Evolutionary conservation across 2,329 filamentous ascomycete genomes (phyloP).

Genomic region (Pestalotiopsis sp.): DNA sequence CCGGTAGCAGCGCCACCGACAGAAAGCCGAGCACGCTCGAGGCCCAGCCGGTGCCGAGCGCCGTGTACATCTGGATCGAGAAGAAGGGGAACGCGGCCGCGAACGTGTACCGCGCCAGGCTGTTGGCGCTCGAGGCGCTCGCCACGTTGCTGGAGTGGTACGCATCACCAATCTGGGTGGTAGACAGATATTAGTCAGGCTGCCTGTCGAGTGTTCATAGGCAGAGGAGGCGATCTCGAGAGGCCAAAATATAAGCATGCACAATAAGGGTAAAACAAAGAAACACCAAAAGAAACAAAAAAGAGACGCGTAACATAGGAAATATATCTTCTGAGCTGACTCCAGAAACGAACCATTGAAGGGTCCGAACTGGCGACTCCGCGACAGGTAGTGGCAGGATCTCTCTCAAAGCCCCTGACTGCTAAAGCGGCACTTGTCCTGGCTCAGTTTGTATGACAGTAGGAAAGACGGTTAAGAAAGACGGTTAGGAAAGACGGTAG

Average conservation of each 20-base stretch:
- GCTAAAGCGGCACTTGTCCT: background rate
- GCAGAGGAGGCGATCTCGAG: too few species aligned
- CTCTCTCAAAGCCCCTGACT: constrained; percentile 13
- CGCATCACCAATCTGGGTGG: background rate
- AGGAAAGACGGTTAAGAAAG: background rate
- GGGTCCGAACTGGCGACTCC: constrained; percentile 39
- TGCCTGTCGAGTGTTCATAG: background rate
- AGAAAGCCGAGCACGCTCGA: constrained; percentile 51
- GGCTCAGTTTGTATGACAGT: constrained; percentile 16
- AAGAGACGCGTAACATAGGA: too few species aligned
- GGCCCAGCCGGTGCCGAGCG: constrained; percentile 48
- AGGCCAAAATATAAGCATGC: too few species aligned
- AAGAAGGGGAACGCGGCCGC: constrained; percentile 64
- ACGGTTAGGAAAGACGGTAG: too few species aligned
- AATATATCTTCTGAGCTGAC: too few species aligned
- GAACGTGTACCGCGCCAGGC: constrained; percentile 56
- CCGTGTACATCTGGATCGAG: constrained; percentile 55
- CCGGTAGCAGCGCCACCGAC: constrained; percentile 47
- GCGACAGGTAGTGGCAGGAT: constrained; percentile 33
- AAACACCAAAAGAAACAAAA: too few species aligned
- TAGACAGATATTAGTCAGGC: background rate
- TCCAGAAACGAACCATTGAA: too few species aligned
- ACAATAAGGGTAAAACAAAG: too few species aligned
- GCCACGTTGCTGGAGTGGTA: constrained; percentile 59
- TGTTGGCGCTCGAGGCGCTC: constrained; percentile 62